These are phyloP conservation scores for Lindgomyces ingoldianus DNA, from an alignment of 495 filamentous ascomycete species.

Conservation along the genomic window DNA sequence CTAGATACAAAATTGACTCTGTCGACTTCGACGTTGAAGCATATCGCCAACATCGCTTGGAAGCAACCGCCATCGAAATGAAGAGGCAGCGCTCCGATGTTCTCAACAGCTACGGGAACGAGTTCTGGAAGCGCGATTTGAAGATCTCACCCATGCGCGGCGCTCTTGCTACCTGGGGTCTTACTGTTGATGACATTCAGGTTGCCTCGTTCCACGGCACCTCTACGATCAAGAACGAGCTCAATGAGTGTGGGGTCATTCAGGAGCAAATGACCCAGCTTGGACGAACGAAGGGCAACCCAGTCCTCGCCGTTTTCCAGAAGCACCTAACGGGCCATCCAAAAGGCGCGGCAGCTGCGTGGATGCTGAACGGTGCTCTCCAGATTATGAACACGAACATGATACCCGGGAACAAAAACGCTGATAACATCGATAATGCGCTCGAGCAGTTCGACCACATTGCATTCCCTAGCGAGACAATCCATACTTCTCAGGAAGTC, in stretches of 20 bases:
- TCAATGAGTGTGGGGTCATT: conserved; percentile 97
- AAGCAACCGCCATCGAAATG: conserved; percentile 86
- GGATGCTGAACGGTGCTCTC: conserved; percentile 98
- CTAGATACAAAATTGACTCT: conserved; percentile 77
- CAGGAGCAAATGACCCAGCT: conserved; percentile 96
- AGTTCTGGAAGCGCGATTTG: conserved; percentile 95
- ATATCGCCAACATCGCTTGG: conserved; percentile 81
- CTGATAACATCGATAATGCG: conserved; percentile 92
- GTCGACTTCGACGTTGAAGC: conserved; percentile 67
- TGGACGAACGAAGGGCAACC: conserved; percentile 92
- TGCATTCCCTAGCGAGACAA: conserved; percentile 88
- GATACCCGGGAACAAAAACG: conserved; percentile 97
- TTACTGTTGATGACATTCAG: conserved; percentile 92
- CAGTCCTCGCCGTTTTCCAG: conserved; percentile 96
- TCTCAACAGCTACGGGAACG: conserved; percentile 87
- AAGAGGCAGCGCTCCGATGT: conserved; percentile 88
- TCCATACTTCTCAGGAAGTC: conserved; percentile 95
- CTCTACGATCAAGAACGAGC: conserved; percentile 97
- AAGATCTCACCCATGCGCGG: conserved; percentile 93
- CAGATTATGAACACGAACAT: conserved; percentile 92
- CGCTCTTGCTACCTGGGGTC: conserved; percentile 93
- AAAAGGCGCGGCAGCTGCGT: conserved; percentile 97
- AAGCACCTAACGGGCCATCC: conserved; percentile 98
- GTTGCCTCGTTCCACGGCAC: conserved; percentile 99
- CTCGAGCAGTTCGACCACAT: conserved; percentile 98